Conservation (phyloP, 2,329 filamentous ascomycete genomes). For the Ustulina deusta region DNA sequence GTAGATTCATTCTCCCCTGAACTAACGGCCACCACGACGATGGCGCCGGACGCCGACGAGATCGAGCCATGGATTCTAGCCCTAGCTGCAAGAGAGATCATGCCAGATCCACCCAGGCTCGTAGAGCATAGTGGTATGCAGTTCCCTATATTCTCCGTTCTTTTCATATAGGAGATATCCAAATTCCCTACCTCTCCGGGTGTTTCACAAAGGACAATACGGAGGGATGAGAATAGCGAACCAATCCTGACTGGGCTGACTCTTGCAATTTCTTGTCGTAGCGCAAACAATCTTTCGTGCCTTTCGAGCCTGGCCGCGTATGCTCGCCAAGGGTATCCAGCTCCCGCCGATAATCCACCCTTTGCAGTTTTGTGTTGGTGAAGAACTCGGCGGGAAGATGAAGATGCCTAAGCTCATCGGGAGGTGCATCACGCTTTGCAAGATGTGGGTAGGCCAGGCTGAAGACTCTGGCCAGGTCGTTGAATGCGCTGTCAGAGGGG, state of each 20-base stretch:
- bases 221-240: not conserved
- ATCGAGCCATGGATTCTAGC: conserved; percentile 35
- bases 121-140: conserved; percentile 37
- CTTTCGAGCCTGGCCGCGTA: conserved; percentile 54
- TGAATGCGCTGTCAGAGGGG: conserved; percentile 49
- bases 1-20: not conserved
- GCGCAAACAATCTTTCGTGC: conserved; percentile 51
- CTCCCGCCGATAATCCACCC: conserved; percentile 54
- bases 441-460: conserved; percentile 54
- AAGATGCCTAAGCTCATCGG: conserved; percentile 49
- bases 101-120: conserved; percentile 26
- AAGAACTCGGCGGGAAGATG: not conserved
- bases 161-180: not conserved
- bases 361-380: conserved; percentile 37
- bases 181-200: not conserved
- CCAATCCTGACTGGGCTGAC: not conserved
- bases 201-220: not conserved
- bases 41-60: not conserved
- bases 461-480: conserved; percentile 49
- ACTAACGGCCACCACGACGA: not conserved
- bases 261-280: not conserved
- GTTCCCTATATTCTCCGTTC: not conserved
- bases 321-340: conserved; percentile 54
- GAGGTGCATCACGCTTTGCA: conserved; percentile 53
- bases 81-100: conserved; percentile 17